These are phyloP conservation scores for Podospora comata DNA, from an alignment of 495 filamentous ascomycete species.

Conservation along the genomic window DNA sequence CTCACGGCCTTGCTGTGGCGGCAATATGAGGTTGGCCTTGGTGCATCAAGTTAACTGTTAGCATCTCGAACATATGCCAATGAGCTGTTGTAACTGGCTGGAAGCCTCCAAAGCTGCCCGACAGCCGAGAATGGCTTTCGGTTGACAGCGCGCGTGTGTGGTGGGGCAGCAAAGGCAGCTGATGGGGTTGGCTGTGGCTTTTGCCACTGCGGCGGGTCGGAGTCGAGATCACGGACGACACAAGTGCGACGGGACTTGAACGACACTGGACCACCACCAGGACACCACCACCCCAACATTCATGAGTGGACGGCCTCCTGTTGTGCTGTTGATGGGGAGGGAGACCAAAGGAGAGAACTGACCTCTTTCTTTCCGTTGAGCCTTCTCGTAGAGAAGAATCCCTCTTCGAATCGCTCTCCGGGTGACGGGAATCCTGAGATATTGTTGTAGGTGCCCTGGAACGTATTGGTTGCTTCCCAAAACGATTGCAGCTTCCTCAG, in stretches of 20 bases:
- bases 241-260: not conserved
- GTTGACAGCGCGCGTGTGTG: slow-evolving; percentile 7
- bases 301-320: not conserved
- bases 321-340: not conserved
- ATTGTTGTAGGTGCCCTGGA: not conserved
- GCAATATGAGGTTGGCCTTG: slow-evolving; percentile 18
- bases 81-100: slow-evolving; percentile 9
- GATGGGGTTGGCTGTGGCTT: slow-evolving; percentile 21
- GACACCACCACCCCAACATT: too few species aligned
- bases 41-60: slow-evolving; percentile 10
- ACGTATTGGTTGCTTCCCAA: not conserved
- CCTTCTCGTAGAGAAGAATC: not conserved
- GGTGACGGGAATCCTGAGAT: not conserved
- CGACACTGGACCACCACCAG: not conserved
- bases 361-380: not conserved
- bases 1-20: slow-evolving; percentile 33
- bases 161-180: slow-evolving; percentile 19
- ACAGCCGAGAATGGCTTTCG: not conserved
- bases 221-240: slow-evolving; percentile 17
- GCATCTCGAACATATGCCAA: slow-evolving; percentile 12
- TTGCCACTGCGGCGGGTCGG: slow-evolving; percentile 20
- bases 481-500: not conserved
- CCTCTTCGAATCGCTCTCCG: not conserved
- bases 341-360: not conserved
- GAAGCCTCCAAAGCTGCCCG: slow-evolving; percentile 14